Base-by-base conservation (phyloP, 202 grass and related monocot species). In the Zoysia matrella region DNA sequence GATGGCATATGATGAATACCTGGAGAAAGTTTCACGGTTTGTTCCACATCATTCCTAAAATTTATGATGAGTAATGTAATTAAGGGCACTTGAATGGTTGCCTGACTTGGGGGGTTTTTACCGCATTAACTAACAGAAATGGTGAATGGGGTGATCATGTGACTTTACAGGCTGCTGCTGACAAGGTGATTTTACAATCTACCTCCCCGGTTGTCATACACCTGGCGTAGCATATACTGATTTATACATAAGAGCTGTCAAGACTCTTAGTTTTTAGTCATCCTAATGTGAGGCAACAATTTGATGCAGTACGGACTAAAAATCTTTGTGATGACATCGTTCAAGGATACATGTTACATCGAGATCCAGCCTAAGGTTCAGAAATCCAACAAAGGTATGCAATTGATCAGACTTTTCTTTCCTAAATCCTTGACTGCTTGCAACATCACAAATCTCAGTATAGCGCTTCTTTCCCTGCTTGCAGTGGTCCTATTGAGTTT, bases 141-240 rank as follows among this genome's bases (percentile, higher is more conserved):
- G 95, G 95, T 64, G 90, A 98, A 86, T 98, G 95, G 95, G 95
- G 95, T 77, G 95, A 98, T 56, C 95, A 98, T 85, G 95, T 98
- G 46, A 98, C 95, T 48, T 80, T 98, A 69, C 95, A 98, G 84
- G 95, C 95, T 80, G 95, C 95, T 87, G 88, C 95, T 89, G 95
- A 98, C 87, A 86, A 81, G 84, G 95, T 98, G 83, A 72, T 79
- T 30, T 30, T 85, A 86, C 65, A n/a, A 65, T 72, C 77, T 53
- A 36, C 63, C 47, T 41, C 60, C 82, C 79, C 66, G 52, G 39
- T 56, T 80, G 77, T 74, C 68, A 67, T 73, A 41, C 39, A 60
- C 66, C 53, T 73, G 84, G 5, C 76, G 47, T 74, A 47, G 6
- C 75, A 42, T 75, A 63, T 70, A 5, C 56, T 62, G 60, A 36